Evolutionary conservation across 225 moss, liverwort and hornwort genomes (phyloP), one percentile per base, ranked within the genome.

Genomic region (Thuidium tamariscinum): DNA sequence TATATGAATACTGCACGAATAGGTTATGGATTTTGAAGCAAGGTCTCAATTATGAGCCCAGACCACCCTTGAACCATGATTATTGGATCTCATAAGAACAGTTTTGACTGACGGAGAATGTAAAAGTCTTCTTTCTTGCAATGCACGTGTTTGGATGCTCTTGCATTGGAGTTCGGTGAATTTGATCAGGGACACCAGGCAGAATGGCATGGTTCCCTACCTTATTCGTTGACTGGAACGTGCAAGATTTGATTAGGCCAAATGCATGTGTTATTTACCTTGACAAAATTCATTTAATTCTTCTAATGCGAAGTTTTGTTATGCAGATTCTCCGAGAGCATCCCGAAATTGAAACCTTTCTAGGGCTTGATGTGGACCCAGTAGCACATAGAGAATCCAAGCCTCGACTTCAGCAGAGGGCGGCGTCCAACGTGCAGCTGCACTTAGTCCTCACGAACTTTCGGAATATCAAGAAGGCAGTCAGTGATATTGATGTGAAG

Each of bases 301-400:
- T 13, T 68, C 22, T 67, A 7, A 83, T 34, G 18, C 71, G 36
- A 62, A 71, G 32, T 67, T 66, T 61, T 76, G 44, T 82, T 48
- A 56, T 64, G 79, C 93, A 98, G 98, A 94, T 98, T 82, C 90
- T 98, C 34, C 88, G 87, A 83, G 92, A 88, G 61, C 98, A 98
- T 84, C 92, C 98, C 49, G 96, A 98, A 82, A 91, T 98, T 89
- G 92, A 94, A 49, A 92, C 91, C 11, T 95, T 98, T 85, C 57
- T 98, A 71, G 98, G 96, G 67, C 92, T 98, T 68, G 98, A 98
- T 94, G 95, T 98, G 77, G 98, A 98, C 82, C 98, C 98, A 32
- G 91, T 92, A 61, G 98, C 98, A 64, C 98, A 98, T 77, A 83
- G 86, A 41, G 93, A 96, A 87, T 95, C 97, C 64, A 88, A 87